Conservation (phyloP, 768 basidiomycete species). For the Paxillus ammoniavirescens region DNA sequence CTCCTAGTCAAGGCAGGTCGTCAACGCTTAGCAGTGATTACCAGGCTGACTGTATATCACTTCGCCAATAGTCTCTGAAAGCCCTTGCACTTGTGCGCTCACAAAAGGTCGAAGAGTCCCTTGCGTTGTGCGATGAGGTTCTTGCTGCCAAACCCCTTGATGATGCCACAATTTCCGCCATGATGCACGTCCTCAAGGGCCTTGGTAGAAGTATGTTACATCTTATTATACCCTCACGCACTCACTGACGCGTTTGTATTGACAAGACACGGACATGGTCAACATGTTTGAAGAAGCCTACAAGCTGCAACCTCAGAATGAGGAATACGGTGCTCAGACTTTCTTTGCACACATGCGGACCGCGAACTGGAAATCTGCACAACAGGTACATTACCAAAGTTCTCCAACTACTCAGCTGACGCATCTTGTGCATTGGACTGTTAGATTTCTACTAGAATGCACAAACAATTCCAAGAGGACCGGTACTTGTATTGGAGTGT, state of each 20-base stretch:
- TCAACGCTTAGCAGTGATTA: background rate
- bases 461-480: slow-evolving; percentile 81
- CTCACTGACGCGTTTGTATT: background rate
- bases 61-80: slow-evolving; percentile 64
- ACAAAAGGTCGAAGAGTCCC: slow-evolving; percentile 83
- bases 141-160: slow-evolving; percentile 70
- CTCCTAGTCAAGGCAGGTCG: slow-evolving; percentile 61
- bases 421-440: background rate
- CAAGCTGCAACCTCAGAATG: slow-evolving; percentile 76
- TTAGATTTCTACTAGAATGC: slow-evolving; percentile 77
- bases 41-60: slow-evolving; percentile 6
- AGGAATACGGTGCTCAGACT: slow-evolving; percentile 79
- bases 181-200: slow-evolving; percentile 81
- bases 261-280: slow-evolving; percentile 71
- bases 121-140: slow-evolving; percentile 77
- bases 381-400: slow-evolving; percentile 53
- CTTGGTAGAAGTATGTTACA: slow-evolving; percentile 60
- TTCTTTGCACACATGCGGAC: slow-evolving; percentile 84
- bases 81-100: slow-evolving; percentile 80
- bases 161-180: slow-evolving; percentile 70
- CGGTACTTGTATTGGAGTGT: slow-evolving; percentile 83
- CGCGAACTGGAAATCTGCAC: slow-evolving; percentile 82
- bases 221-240: background rate
- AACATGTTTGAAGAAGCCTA: slow-evolving; percentile 85
- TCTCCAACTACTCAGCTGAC: slow-evolving; percentile 2